phyloP scores from a whole-genome alignment of 306 rosid genomes.

The Cotoneaster glaucophyllus region DNA sequence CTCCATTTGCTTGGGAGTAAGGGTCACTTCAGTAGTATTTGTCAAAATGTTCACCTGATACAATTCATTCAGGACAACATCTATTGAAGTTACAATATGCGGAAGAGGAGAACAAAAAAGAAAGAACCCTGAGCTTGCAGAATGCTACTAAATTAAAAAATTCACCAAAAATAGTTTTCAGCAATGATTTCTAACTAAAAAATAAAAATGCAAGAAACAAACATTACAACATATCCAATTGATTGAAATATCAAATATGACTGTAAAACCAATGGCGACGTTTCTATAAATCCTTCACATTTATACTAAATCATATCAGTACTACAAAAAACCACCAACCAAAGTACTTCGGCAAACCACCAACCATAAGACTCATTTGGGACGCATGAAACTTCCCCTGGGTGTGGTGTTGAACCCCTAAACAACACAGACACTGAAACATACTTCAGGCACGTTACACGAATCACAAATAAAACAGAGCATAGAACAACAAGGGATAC shows the following conservation, averaged over 20 bases:
- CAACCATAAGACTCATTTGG: too few relatives aligned
- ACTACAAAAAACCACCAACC: too few relatives aligned
- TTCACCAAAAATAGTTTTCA: not conserved
- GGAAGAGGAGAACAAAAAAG: not conserved
- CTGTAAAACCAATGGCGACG: too few relatives aligned
- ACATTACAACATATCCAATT: too few relatives aligned
- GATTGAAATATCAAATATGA: too few relatives aligned
- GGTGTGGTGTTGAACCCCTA: too few relatives aligned
- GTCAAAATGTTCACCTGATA: conserved; percentile 71
- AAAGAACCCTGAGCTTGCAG: not conserved
- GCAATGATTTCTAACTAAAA: not conserved
- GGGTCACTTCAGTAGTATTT: conserved; percentile 44
- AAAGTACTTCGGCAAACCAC: too few relatives aligned
- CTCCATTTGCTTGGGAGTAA: not conserved
- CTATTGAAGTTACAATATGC: not conserved
- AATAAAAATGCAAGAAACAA: not conserved
- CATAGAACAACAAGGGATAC: not conserved
- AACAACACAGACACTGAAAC: too few relatives aligned
- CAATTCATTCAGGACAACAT: not conserved
- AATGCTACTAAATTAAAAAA: not conserved
- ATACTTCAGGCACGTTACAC: too few relatives aligned
- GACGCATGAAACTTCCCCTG: too few relatives aligned
- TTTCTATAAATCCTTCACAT: too few relatives aligned
- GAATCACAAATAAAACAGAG: not conserved
- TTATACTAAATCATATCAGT: too few relatives aligned